Evolutionary conservation across 2,329 filamentous ascomycete species (phyloP).

Genomic region (Plenodomus tracheiphilus): DNA sequence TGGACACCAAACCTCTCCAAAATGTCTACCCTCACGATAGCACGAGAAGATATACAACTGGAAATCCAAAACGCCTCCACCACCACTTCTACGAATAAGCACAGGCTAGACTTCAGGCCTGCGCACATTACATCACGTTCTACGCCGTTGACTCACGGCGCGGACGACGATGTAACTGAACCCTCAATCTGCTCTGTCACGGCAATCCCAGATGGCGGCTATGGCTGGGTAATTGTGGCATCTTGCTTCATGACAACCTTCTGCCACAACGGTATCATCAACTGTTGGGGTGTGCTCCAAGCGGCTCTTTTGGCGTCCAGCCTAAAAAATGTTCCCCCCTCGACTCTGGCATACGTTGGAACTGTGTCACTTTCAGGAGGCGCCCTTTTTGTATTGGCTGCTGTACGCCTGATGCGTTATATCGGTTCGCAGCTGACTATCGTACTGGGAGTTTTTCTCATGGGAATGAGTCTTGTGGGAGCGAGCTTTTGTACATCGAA

Average conservation of each 20-base stretch:
- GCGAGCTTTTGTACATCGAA: constrained; percentile 53
- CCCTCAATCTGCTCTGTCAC: constrained; percentile 23
- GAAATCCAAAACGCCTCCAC: too few relatives aligned
- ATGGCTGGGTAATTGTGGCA: constrained; percentile 60
- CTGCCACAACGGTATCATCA: constrained; percentile 57
- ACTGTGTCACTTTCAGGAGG: constrained; percentile 57
- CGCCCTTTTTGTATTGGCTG: constrained; percentile 56
- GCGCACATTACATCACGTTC: too few relatives aligned
- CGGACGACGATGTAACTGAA: constrained; percentile 16
- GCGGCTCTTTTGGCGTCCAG: constrained; percentile 56
- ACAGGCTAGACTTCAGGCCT: too few relatives aligned
- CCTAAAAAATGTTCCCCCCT: constrained; percentile 49
- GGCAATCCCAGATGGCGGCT: constrained; percentile 56
- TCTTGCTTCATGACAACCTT: constrained; percentile 57
- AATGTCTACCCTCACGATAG: too few relatives aligned
- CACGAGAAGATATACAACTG: too few relatives aligned
- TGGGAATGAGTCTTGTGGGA: constrained; percentile 55
- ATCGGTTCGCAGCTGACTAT: constrained; percentile 55
- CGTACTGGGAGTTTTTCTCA: constrained; percentile 54
- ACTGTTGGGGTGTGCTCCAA: constrained; percentile 66
- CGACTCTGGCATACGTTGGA: constrained; percentile 63
- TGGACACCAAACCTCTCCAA: too few relatives aligned
- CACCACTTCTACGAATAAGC: too few relatives aligned
- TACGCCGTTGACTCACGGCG: not conserved
- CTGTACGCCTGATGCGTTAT: constrained; percentile 55